A percentile compares a stretch with the other conserved stretches of the same genome.
These are phyloP conservation scores for Corymbia maculata DNA, from an alignment of 345 rosid genomes.

Conservation along the genomic window DNA sequence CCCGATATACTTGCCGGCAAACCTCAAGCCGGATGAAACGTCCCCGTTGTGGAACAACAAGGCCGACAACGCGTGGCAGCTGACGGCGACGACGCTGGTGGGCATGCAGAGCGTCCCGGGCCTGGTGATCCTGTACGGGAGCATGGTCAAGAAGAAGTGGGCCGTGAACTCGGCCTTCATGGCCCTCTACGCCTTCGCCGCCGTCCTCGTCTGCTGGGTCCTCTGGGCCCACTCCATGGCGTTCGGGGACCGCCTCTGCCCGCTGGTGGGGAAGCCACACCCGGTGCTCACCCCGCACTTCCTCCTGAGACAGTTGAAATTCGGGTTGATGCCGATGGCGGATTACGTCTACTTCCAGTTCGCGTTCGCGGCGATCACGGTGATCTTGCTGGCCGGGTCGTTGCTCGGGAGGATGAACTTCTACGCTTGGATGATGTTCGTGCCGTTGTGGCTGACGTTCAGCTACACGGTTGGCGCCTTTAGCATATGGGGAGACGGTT, in stretches of 20 bases:
- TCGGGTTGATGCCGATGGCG: constrained; percentile 7
- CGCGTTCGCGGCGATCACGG: constrained; percentile 58
- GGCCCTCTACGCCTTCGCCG: constrained; percentile 56
- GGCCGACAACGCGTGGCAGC: constrained; percentile 54
- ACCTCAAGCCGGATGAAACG: constrained; percentile 3
- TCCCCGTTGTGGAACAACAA: constrained; percentile 37
- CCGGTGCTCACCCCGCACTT: not conserved
- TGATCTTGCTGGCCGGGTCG: constrained; percentile 42
- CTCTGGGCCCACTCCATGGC: constrained; percentile 47
- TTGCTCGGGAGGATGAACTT: constrained; percentile 61
- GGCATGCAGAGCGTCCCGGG: constrained; percentile 63
- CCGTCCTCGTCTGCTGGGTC: constrained; percentile 46
- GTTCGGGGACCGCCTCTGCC: constrained; percentile 16
- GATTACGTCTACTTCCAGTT: constrained; percentile 46
- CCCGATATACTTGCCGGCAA: constrained; percentile 1
- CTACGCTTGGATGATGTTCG: constrained; percentile 61
- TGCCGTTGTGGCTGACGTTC: constrained; percentile 45
- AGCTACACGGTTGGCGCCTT: constrained; percentile 45
- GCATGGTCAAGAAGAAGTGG: constrained; percentile 69
- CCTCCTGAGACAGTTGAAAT: not conserved
- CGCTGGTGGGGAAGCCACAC: constrained; percentile 26
- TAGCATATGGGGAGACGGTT: constrained; percentile 40
- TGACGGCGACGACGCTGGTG: constrained; percentile 40
- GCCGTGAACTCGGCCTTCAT: constrained; percentile 60
- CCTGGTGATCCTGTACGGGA: constrained; percentile 47